Percentiles rank a stretch among this genome's conserved stretches.
Evolutionary conservation across 306 rosid genomes (phyloP).

Genomic region (Gastrolobium villosum): DNA sequence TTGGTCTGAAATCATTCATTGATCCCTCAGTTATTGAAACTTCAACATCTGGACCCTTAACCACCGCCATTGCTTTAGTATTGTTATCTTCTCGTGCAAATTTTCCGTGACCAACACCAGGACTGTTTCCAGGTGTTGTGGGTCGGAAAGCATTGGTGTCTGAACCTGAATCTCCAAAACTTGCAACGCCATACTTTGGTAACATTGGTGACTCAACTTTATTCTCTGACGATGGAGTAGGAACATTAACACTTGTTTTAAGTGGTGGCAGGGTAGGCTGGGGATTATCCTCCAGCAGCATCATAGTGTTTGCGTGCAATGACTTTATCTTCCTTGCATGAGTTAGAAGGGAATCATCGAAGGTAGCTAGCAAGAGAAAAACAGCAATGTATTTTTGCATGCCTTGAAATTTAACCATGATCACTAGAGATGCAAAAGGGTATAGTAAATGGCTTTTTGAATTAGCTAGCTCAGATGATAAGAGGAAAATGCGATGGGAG

Average conservation of each 20-base stretch:
- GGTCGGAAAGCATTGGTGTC: slow-evolving; percentile 55
- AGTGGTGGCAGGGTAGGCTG: neutral
- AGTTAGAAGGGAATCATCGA: slow-evolving; percentile 36
- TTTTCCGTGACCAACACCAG: slow-evolving; percentile 58
- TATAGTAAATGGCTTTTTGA: neutral
- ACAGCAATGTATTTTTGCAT: neutral
- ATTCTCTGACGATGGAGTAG: too few relatives aligned
- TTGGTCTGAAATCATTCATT: slow-evolving; percentile 47
- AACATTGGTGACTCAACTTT: neutral
- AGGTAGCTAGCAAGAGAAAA: slow-evolving; percentile 37
- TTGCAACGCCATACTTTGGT: neutral
- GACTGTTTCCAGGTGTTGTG: slow-evolving; percentile 69
- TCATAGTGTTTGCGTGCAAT: neutral
- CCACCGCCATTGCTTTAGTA: neutral
- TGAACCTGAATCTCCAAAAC: slow-evolving; percentile 32
- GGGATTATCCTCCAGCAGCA: neutral
- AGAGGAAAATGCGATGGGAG: neutral
- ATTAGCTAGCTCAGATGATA: neutral
- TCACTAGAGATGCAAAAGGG: neutral
- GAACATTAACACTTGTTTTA: neutral
- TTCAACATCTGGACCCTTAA: slow-evolving; percentile 31
- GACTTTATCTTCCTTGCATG: slow-evolving; percentile 46
- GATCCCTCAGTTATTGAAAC: slow-evolving; percentile 5
- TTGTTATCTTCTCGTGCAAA: neutral
- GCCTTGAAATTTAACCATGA: slow-evolving; percentile 41